Evolutionary conservation across 768 basidiomycete species (phyloP).

Genomic region (Calocera cornea): DNA sequence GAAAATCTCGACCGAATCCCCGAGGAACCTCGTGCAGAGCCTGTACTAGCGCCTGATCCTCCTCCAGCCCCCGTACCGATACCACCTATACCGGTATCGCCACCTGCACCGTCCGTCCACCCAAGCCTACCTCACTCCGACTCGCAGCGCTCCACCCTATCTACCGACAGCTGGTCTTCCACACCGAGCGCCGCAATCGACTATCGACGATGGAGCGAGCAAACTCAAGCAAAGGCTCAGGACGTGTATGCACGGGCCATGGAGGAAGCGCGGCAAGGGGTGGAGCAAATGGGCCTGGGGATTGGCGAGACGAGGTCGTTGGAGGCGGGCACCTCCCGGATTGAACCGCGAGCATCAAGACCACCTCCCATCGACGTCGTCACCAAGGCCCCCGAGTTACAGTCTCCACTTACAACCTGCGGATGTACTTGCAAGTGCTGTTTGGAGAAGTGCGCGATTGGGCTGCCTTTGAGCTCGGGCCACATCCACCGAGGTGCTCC

Average conservation of each 20-base stretch:
- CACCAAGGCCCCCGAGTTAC: neutral
- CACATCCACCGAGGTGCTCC: neutral
- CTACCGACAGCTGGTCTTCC: neutral
- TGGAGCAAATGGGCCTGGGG: neutral
- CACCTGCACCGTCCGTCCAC: too few relatives aligned
- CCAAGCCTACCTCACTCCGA: too few relatives aligned
- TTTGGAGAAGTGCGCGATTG: neutral
- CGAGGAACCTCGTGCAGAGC: neutral
- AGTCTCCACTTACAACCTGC: neutral
- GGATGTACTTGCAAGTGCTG: neutral
- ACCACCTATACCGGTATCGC: too few relatives aligned
- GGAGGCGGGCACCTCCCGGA: neutral
- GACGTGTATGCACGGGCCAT: neutral
- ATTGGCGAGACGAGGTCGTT: neutral
- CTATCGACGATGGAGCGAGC: neutral
- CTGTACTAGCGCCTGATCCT: neutral
- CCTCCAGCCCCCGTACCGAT: neutral
- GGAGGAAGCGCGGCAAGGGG: neutral
- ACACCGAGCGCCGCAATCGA: neutral
- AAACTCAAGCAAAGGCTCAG: neutral
- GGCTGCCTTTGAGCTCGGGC: neutral
- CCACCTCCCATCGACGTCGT: neutral
- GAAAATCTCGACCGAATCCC: neutral
- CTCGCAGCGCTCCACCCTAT: neutral
- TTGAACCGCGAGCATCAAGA: neutral